phyloP scores from a whole-genome alignment of 805 yeast genomes.

The Ogataea parapolymorpha region DNA sequence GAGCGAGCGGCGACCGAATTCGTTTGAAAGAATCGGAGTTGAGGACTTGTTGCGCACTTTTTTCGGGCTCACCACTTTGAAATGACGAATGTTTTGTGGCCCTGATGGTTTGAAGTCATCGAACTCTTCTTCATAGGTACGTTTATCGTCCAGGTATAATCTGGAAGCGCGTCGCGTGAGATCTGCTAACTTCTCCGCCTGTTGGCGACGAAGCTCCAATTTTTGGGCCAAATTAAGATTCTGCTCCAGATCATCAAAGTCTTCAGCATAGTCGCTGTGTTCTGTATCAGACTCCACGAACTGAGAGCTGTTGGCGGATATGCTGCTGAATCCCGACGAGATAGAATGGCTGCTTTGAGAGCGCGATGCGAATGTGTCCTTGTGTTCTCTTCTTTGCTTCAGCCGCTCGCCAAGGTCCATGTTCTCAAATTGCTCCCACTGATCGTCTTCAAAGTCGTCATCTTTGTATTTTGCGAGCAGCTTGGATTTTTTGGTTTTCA shows the following conservation, averaged over 20 bases:
- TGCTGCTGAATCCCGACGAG: slow-evolving; percentile 25
- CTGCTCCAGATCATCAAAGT: slow-evolving; percentile 22
- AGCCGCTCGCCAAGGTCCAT: slow-evolving; percentile 14
- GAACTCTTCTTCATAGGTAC: slow-evolving; percentile 22
- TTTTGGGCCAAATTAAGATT: slow-evolving; percentile 15
- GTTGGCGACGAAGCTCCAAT: slow-evolving; percentile 17
- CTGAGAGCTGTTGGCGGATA: slow-evolving; percentile 15
- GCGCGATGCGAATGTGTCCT: slow-evolving; percentile 5
- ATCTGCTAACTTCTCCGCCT: slow-evolving; percentile 14
- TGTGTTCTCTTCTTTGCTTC: slow-evolving; percentile 9
- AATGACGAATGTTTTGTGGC: slow-evolving; percentile 20
- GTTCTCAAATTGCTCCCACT: slow-evolving; percentile 20
- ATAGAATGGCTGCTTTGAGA: slow-evolving; percentile 25
- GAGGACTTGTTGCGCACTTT: slow-evolving; percentile 23
- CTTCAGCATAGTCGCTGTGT: slow-evolving; percentile 32
- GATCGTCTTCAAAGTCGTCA: slow-evolving; percentile 11
- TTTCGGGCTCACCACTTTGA: slow-evolving; percentile 14
- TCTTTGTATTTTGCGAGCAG: slow-evolving; percentile 21
- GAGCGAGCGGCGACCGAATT: slow-evolving; percentile 21
- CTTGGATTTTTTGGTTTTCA: slow-evolving; percentile 6
- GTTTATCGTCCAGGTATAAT: not conserved
- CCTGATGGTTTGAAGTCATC: slow-evolving; percentile 26
- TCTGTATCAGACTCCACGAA: slow-evolving; percentile 31
- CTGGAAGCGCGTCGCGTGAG: slow-evolving; percentile 1
- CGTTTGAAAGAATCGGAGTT: slow-evolving; percentile 24